phyloP scores from a whole-genome alignment of 495 filamentous ascomycete species.

The Physcia stellaris region DNA sequence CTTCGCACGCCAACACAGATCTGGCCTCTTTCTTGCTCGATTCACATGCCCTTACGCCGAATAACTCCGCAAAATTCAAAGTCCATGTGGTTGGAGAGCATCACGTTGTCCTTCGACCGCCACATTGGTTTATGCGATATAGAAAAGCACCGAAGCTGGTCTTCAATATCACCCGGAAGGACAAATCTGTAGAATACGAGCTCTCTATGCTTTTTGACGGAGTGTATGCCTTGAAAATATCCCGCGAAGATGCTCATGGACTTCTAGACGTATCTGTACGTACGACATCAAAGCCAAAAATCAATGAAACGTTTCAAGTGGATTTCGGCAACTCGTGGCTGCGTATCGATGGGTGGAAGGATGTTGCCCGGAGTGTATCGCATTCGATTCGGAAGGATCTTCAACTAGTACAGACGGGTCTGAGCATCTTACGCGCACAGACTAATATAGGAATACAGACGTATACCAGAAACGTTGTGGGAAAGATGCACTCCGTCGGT shows the following conservation, averaged over 20 bases:
- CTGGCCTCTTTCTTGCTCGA: conserved; percentile 21
- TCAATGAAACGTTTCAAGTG: conserved; percentile 38
- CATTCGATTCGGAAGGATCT: conserved; percentile 31
- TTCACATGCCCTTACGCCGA: conserved; percentile 15
- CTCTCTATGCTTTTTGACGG: conserved; percentile 42
- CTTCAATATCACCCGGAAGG: conserved; percentile 35
- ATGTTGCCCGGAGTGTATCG: conserved; percentile 29
- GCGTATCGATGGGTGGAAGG: conserved; percentile 43
- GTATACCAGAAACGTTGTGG: conserved; percentile 34
- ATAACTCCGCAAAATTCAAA: conserved; percentile 37
- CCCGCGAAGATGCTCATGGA: conserved; percentile 44
- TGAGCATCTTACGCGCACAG: conserved; percentile 29
- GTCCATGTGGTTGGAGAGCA: conserved; percentile 48
- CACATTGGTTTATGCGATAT: conserved; percentile 29
- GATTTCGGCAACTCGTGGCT: conserved; percentile 53
- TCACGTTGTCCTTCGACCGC: conserved; percentile 46
- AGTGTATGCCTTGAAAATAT: conserved; percentile 42
- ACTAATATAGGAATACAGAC: conserved; percentile 35
- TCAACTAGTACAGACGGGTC: conserved; percentile 28
- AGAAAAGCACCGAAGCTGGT: conserved; percentile 38
- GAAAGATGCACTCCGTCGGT: conserved; percentile 6
- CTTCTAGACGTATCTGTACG: conserved; percentile 42
- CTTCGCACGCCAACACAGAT: conserved; percentile 17
- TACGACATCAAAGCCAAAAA: conserved; percentile 34
- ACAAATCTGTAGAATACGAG: conserved; percentile 30